A percentile compares a stretch with the other conserved stretches of the same genome.
phyloP scores from a whole-genome alignment of 768 basidiomycete genomes.

The Podaxis sp. region DNA sequence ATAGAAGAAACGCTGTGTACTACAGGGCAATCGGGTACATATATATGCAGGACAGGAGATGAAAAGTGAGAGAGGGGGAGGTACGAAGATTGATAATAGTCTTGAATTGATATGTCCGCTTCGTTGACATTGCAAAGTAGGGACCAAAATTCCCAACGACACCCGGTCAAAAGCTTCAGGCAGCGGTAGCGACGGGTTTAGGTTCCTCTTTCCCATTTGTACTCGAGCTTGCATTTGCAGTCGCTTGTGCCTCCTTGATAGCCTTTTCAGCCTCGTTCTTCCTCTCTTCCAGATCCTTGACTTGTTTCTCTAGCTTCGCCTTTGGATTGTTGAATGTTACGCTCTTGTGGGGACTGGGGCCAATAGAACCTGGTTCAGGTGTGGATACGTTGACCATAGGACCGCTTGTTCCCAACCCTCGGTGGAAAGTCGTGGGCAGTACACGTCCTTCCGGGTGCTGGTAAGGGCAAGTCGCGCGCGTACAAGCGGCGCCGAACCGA shows the following conservation, averaged over 20 bases:
- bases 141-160: background rate
- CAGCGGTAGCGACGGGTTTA: constrained; percentile 46
- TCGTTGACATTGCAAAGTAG: background rate
- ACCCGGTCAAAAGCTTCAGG: constrained; percentile 20
- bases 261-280: constrained; percentile 67
- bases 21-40: constrained; percentile 22
- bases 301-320: constrained; percentile 27
- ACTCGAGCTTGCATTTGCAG: constrained; percentile 64
- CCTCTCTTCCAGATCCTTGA: constrained; percentile 44
- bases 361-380: constrained; percentile 68
- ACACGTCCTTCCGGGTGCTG: constrained; percentile 88
- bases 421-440: constrained; percentile 77
- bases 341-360: constrained; percentile 64
- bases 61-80: background rate
- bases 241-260: constrained; percentile 40
- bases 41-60: constrained; percentile 10
- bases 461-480: constrained; percentile 83
- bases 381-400: constrained; percentile 60
- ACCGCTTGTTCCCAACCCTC: constrained; percentile 60
- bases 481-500: constrained; percentile 84
- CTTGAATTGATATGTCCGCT: background rate
- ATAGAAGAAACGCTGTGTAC: constrained; percentile 15
- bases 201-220: constrained; percentile 64
- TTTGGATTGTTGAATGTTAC: constrained; percentile 63
- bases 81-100: background rate